A percentile compares a stretch with the other conserved stretches of the same genome.
Evolutionary conservation across 2,329 filamentous ascomycete species (phyloP).

Genomic region (Penicillium sp.): DNA sequence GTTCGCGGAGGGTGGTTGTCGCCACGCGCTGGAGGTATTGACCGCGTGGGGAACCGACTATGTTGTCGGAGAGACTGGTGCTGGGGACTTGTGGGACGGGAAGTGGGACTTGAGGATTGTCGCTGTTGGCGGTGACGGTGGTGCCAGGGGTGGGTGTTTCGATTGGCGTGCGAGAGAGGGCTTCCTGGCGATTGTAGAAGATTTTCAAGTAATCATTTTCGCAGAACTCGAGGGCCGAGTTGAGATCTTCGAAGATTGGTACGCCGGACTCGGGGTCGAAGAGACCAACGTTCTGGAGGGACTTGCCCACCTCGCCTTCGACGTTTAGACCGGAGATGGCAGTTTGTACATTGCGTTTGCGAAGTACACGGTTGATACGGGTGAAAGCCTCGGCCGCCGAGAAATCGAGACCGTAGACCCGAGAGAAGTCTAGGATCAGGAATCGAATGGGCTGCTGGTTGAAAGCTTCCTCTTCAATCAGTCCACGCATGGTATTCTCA

Average conservation of each 20-base stretch:
- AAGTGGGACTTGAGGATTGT: conserved; percentile 31
- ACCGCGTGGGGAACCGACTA: conserved; percentile 75
- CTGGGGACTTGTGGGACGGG: conserved; percentile 14
- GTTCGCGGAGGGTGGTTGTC: conserved; percentile 64
- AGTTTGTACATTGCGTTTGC: conserved; percentile 74
- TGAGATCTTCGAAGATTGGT: conserved; percentile 82
- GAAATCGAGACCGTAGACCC: conserved; percentile 92
- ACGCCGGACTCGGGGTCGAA: conserved; percentile 73
- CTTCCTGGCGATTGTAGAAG: conserved; percentile 70
- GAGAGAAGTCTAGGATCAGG: conserved; percentile 82
- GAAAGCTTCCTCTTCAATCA: conserved; percentile 84
- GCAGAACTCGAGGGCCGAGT: conserved; percentile 89
- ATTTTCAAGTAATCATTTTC: conserved; percentile 91
- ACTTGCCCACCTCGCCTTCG: conserved; percentile 72
- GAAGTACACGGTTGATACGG: conserved; percentile 81
- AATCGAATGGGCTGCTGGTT: conserved; percentile 78
- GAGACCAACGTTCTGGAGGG: conserved; percentile 80
- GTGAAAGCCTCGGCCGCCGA: conserved; percentile 95
- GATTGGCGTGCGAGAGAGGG: conserved; percentile 24
- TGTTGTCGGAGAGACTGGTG: conserved; percentile 50
- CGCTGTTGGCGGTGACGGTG: background rate
- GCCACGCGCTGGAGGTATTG: conserved; percentile 78
- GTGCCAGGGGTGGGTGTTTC: conserved; percentile 4
- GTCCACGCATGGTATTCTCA: conserved; percentile 78
- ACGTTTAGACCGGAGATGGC: conserved; percentile 81